Conservation (phyloP, 2,329 filamentous ascomycete species). For the Cercospora zeina region DNA sequence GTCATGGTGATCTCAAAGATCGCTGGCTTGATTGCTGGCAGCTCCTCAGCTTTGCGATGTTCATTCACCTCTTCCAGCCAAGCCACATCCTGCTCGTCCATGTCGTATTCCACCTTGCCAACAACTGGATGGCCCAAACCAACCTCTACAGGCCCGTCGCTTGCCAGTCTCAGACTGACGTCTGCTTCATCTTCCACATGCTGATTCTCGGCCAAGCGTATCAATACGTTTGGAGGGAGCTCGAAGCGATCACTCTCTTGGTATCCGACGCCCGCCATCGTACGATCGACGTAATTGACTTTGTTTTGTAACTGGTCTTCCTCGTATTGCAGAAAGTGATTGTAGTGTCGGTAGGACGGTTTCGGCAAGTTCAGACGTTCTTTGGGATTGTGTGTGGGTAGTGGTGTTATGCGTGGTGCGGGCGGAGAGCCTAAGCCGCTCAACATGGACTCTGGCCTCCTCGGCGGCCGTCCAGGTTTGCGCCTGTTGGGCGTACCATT, state of each 20-base stretch:
- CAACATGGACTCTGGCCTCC: constrained; percentile 62
- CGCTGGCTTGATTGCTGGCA: constrained; percentile 84
- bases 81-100: constrained; percentile 98
- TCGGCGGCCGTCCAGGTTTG: constrained; percentile 65
- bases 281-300: constrained; percentile 84
- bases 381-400: constrained; percentile 75
- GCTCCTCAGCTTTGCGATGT: constrained; percentile 69
- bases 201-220: constrained; percentile 62
- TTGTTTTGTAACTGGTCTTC: constrained; percentile 81
- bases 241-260: constrained; percentile 91
- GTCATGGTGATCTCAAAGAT: constrained; percentile 98
- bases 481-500: constrained; percentile 48
- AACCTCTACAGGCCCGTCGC: constrained; percentile 58
- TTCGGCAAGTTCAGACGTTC: constrained; percentile 76
- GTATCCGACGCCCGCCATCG: constrained; percentile 94
- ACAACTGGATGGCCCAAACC: constrained; percentile 55
- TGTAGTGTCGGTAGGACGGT: constrained; percentile 72
- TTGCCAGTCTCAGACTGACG: constrained; percentile 52
- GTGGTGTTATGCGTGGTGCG: constrained; percentile 68
- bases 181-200: constrained; percentile 65
- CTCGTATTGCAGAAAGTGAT: constrained; percentile 78
- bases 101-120: constrained; percentile 94
- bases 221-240: constrained; percentile 70
- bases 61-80: constrained; percentile 86
- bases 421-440: constrained; percentile 61